Conservation (phyloP, 768 basidiomycete genomes). For the Gelatoporia subvermispora region DNA sequence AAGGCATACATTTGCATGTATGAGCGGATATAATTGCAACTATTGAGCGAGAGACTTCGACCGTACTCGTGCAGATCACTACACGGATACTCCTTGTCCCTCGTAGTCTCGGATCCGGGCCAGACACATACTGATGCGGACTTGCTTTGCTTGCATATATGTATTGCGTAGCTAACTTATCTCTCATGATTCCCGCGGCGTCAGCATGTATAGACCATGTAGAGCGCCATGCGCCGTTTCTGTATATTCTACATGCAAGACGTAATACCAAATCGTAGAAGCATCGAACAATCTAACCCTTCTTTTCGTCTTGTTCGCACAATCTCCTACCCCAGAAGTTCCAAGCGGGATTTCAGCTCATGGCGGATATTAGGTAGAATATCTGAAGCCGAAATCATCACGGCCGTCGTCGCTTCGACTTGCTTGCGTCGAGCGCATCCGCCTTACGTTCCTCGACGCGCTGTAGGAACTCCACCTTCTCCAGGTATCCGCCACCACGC, state of each 20-base stretch:
- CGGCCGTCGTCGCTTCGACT: slow-evolving; percentile 42
- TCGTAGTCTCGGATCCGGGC: not conserved
- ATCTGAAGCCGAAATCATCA: not conserved
- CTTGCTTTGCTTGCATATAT: not conserved
- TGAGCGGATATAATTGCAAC: slow-evolving; percentile 49
- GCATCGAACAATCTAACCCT: too few relatives aligned
- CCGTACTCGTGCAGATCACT: not conserved
- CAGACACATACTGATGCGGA: not conserved
- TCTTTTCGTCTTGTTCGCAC: too few relatives aligned
- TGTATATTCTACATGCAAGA: too few relatives aligned
- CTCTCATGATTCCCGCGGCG: too few relatives aligned
- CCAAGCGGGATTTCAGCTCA: too few relatives aligned
- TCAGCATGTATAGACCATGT: too few relatives aligned
- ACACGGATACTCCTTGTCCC: not conserved
- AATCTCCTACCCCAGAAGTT: too few relatives aligned
- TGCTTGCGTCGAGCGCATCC: slow-evolving; percentile 53
- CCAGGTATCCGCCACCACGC: slow-evolving; percentile 74
- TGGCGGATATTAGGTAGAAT: too few relatives aligned
- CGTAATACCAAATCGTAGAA: too few relatives aligned
- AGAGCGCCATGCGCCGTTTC: too few relatives aligned
- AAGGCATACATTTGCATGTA: slow-evolving; percentile 96
- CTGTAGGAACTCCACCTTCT: slow-evolving; percentile 79
- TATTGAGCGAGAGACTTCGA: not conserved
- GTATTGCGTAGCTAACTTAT: too few relatives aligned
- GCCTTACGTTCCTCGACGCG: slow-evolving; percentile 72